Evolutionary conservation across 352 stramenopile genomes (phyloP).

Genomic region (Discostella stelligera): DNA sequence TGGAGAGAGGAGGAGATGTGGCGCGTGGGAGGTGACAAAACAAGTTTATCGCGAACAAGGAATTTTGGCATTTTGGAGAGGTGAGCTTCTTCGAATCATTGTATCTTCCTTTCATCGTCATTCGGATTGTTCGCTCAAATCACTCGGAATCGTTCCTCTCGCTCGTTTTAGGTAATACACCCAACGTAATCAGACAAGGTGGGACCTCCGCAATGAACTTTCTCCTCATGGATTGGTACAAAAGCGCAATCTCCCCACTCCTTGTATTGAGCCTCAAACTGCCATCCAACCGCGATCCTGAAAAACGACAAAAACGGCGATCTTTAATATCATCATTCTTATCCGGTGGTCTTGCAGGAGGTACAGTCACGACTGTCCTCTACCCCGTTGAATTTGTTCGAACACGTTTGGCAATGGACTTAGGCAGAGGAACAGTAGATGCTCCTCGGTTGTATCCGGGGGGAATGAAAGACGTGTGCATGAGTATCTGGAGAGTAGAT

Average conservation of each 20-base stretch:
- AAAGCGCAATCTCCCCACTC: slow-evolving; percentile 50
- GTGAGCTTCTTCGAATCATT: slow-evolving; percentile 16
- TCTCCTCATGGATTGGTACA: slow-evolving; percentile 79
- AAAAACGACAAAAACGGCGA: slow-evolving; percentile 46
- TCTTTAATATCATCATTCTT: slow-evolving; percentile 65
- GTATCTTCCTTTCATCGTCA: background rate
- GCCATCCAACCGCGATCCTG: slow-evolving; percentile 41
- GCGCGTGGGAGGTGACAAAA: slow-evolving; percentile 47
- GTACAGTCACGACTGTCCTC: slow-evolving; percentile 91
- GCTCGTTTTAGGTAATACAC: slow-evolving; percentile 56
- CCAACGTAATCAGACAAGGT: slow-evolving; percentile 71
- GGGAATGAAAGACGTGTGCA: slow-evolving; percentile 75
- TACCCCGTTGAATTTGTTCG: slow-evolving; percentile 84
- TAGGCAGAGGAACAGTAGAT: slow-evolving; percentile 52
- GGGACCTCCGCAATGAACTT: slow-evolving; percentile 79
- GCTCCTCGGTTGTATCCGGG: slow-evolving; percentile 50
- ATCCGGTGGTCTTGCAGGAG: slow-evolving; percentile 88
- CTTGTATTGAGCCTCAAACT: slow-evolving; percentile 41
- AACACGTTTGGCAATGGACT: slow-evolving; percentile 80
- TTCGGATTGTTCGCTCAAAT: background rate
- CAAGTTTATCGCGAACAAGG: slow-evolving; percentile 71
- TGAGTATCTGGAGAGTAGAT: slow-evolving; percentile 60
- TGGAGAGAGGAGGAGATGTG: slow-evolving; percentile 7
- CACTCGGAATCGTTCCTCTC: background rate
- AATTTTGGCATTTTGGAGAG: slow-evolving; percentile 79